Evolutionary conservation across 2,329 filamentous ascomycete species (phyloP), one percentile per base, ranked within the genome.

Genomic region (Trichoderma sp.): DNA sequence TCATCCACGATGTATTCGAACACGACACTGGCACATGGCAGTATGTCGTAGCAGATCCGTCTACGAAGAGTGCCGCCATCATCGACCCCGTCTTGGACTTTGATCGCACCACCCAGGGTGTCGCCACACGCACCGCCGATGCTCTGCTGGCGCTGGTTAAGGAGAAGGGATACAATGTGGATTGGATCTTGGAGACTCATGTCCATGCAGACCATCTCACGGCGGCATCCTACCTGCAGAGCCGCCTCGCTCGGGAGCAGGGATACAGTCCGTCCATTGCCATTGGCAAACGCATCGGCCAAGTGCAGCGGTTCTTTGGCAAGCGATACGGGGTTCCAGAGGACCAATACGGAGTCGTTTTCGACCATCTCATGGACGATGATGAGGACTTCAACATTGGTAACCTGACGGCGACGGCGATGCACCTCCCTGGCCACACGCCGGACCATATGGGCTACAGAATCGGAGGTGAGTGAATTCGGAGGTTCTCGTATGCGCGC

Each of bases 61-160:
- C 71, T 0, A 85, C 83, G 0, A 71, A 69, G 1, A 71, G 70
- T 0, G 83, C 85, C 1, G 82, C 80, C 64, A 84, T 89, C 59
- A 88, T 90, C 68, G 87, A 90, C 69, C 78, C 87, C 0, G 87
- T 90, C 0, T 71, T 89, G 3, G 81, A 89, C 71, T 88, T 81
- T 66, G 80, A 87, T 52, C 77, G 79, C 0, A 60, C 69, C 21
- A 77, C 69, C 1, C 71, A 73, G 47, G 67, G 68, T 2, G 78
- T 89, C 65, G 78, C 73, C 6, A 88, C 86, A 0, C 54, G 69
- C 0, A 76, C 82, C 0, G 87, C 87, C 2, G 85, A 89, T 65
- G 51, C 66, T 0, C 68, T 90, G 0, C 75, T 89, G 0, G 68
- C 75, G 0, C 26, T 83, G 0, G 71, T 85, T 7, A 68, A 71